Evolutionary conservation across 2,329 filamentous ascomycete species (phyloP).

Genomic region (Endoconidiophora polonica): DNA sequence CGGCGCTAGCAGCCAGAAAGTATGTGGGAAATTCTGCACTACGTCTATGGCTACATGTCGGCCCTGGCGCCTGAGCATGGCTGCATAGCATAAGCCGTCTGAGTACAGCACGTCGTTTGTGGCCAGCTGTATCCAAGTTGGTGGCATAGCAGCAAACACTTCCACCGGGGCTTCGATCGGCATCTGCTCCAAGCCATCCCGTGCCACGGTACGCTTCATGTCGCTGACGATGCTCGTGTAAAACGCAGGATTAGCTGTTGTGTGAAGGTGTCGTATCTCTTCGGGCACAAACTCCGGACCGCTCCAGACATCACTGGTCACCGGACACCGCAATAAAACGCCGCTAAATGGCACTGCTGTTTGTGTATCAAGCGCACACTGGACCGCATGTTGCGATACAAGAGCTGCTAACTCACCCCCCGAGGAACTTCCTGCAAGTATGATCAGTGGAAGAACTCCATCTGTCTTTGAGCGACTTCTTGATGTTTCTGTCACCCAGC

Average conservation of each 20-base stretch:
- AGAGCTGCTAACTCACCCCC: conserved; percentile 31
- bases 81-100: conserved; percentile 33
- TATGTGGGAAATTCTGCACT: conserved; percentile 32
- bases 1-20: conserved; percentile 33
- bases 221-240: conserved; percentile 20
- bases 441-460: conserved; percentile 14
- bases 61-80: conserved; percentile 23
- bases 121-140: conserved; percentile 32
- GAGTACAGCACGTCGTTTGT: conserved; percentile 35
- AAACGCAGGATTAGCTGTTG: conserved; percentile 24
- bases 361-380: conserved; percentile 16
- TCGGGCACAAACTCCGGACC: conserved; percentile 23
- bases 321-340: conserved; percentile 30
- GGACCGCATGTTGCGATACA: conserved; percentile 22
- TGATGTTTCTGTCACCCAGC: not conserved
- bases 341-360: conserved; percentile 17
- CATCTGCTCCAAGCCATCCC: conserved; percentile 25
- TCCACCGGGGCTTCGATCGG: conserved; percentile 24
- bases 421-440: conserved; percentile 30
- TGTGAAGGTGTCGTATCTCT: conserved; percentile 23
- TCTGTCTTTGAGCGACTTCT: not conserved
- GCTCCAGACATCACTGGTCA: conserved; percentile 28
- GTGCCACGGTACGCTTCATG: conserved; percentile 21
- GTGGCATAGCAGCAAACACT: conserved; percentile 21
- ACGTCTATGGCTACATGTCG: conserved; percentile 27